These are phyloP conservation scores for Osmozyma mogii DNA, from an alignment of 805 yeast genomes.

Conservation along the genomic window DNA sequence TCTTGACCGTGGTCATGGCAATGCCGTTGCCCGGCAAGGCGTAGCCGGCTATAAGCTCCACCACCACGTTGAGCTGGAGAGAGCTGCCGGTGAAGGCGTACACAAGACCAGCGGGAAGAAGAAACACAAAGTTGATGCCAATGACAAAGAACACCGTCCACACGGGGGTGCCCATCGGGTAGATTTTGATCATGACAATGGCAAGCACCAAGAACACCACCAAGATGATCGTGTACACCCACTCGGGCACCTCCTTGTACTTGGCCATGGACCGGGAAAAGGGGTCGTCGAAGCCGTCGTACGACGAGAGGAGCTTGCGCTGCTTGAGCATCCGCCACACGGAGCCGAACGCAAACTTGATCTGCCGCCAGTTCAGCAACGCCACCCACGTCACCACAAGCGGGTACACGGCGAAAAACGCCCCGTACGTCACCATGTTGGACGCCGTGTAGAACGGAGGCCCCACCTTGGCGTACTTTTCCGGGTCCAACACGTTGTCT, in stretches of 20 bases:
- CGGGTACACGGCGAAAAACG: slow-evolving; percentile 19
- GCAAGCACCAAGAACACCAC: slow-evolving; percentile 23
- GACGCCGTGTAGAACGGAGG: slow-evolving; percentile 26
- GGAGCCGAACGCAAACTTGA: slow-evolving; percentile 8
- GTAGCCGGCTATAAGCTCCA: slow-evolving; percentile 29
- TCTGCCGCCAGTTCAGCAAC: slow-evolving; percentile 9
- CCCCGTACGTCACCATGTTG: slow-evolving; percentile 19
- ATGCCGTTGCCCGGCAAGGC: slow-evolving; percentile 26
- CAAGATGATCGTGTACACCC: slow-evolving; percentile 19
- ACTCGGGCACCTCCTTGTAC: slow-evolving; percentile 29
- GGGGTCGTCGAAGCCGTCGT: slow-evolving; percentile 26
- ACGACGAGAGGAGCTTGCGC: no score
- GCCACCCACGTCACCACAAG: slow-evolving; percentile 17
- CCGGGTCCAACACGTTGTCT: slow-evolving; percentile 13
- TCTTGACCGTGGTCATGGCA: slow-evolving; percentile 43
- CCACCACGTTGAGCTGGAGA: slow-evolving; percentile 29
- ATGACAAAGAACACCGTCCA: slow-evolving; percentile 30
- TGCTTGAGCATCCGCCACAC: not conserved
- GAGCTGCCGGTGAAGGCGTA: slow-evolving; percentile 24
- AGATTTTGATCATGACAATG: slow-evolving; percentile 22
- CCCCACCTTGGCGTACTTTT: slow-evolving; percentile 16
- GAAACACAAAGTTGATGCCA: slow-evolving; percentile 25
- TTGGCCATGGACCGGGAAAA: slow-evolving; percentile 25
- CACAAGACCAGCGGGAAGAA: slow-evolving; percentile 23
- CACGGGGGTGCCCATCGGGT: slow-evolving; percentile 28